These are phyloP conservation scores for Rhododendron kiyosumense DNA, from an alignment of 148 eudicot genomes.

Conservation along the genomic window DNA sequence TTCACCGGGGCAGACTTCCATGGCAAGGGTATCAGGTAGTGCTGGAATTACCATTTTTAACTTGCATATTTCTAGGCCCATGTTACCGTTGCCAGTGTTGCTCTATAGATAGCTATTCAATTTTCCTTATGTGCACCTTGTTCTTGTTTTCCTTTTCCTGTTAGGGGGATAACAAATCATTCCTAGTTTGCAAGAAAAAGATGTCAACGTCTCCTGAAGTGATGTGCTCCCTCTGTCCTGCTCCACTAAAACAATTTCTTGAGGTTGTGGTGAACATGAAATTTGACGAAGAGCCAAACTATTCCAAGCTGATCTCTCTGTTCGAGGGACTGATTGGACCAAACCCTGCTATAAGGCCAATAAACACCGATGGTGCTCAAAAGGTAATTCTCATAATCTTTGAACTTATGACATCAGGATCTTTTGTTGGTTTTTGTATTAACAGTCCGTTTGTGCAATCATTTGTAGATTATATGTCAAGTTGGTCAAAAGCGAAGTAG, in stretches of 20 bases:
- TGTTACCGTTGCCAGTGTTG: neutral
- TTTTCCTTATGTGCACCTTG: neutral
- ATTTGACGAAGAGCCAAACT: slow-evolving; percentile 92
- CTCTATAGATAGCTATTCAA: neutral
- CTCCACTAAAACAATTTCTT: slow-evolving; percentile 66
- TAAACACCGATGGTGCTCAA: slow-evolving; percentile 90
- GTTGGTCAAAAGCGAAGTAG: slow-evolving; percentile 86
- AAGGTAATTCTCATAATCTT: slow-evolving; percentile 38
- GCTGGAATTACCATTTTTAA: neutral
- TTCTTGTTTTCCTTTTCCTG: slow-evolving; percentile 2
- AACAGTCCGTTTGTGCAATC: neutral
- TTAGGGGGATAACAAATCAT: slow-evolving; percentile 86
- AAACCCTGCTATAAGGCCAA: slow-evolving; percentile 74
- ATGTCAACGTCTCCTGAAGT: slow-evolving; percentile 84
- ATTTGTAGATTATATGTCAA: slow-evolving; percentile 50
- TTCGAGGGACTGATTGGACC: slow-evolving; percentile 74
- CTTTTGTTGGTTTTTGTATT: neutral
- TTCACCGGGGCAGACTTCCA: slow-evolving; percentile 79
- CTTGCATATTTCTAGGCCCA: neutral
- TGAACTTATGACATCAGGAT: neutral
- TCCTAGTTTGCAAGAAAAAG: slow-evolving; percentile 88
- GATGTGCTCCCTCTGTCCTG: slow-evolving; percentile 68
- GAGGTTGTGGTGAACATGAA: slow-evolving; percentile 82
- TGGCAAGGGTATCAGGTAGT: slow-evolving; percentile 94
- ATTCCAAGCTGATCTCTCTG: slow-evolving; percentile 72